Base-by-base conservation (phyloP, 495 filamentous ascomycete genomes). In the Astrothelium subdiscretum region DNA sequence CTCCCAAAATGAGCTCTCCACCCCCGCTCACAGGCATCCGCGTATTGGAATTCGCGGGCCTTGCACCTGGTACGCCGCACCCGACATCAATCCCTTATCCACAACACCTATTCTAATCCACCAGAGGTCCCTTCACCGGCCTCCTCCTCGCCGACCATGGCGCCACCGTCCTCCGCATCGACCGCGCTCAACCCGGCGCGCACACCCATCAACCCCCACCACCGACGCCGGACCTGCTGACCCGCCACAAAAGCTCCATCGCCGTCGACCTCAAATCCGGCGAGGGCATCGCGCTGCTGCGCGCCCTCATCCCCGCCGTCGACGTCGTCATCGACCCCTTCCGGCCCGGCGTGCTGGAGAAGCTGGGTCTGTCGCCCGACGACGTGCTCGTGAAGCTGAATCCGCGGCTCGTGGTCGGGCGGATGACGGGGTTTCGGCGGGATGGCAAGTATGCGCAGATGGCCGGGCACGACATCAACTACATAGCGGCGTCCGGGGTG, bases 401-500 rank as follows among this genome's bases (percentile, higher is more conserved):
- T 68, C 86, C 87, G n/a, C 79, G 86, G 1, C 75, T 97, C 2
- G 83, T 97, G 58, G 84, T 95, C 48, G 90, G 81, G 4, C 87
- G 92, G 18, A 82, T 97, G 77, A 92, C 91, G 5, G 92, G 92
- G 0, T 96, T 96, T 71, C 80, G 92, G 4, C 81, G 91, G 27
- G 89, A 92, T 68, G 91, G 92, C 0, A 85, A 84, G 66, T 97
- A 95, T 73, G 82, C 81, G 44, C 69, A 78, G 63, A 96, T 96
- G 91, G 92, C 92, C 0, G 92, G 92, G n/a, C 92, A 97, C 67
- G 92, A 97, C 71, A 96, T 97, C 71, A 97, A 97, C 69, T 97
- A 96, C 73, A 85, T 97, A 26, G 88, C 92, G 35, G 89, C 95
- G 0, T 88, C 87, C 1, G 92, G 92, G 0, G 87, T 87, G 0